These are phyloP conservation scores for Tolypocladium inflatum DNA, from an alignment of 2,329 filamentous ascomycete genomes.

Conservation along the genomic window DNA sequence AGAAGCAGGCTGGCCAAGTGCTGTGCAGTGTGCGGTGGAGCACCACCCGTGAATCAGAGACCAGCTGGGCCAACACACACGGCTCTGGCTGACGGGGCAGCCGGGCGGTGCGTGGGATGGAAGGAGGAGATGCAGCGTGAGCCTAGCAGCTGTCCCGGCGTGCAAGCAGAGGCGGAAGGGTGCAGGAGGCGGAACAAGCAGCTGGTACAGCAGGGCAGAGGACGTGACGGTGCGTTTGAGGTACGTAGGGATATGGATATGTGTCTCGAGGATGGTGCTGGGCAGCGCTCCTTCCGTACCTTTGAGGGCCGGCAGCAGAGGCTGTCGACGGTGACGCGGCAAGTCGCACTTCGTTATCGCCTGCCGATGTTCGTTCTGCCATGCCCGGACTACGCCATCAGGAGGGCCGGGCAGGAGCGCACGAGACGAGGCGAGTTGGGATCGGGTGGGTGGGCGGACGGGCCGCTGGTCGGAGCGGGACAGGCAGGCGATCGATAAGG, in stretches of 20 bases:
- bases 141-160: background rate
- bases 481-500: background rate
- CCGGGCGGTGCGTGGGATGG: background rate
- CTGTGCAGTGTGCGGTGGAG: conserved; percentile 1
- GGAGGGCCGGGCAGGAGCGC: conserved; percentile 22
- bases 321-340: conserved; percentile 28
- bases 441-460: background rate
- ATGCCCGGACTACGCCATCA: conserved; percentile 57
- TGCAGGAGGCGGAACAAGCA: background rate
- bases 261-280: background rate
- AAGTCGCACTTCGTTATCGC: conserved; percentile 48
- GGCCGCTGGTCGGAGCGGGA: background rate
- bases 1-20: background rate
- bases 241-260: background rate
- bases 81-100: background rate
- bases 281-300: conserved; percentile 7
- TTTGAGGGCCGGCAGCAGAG: conserved; percentile 16
- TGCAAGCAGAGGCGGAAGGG: background rate
- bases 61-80: background rate
- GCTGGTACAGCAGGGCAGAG: background rate
- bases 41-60: conserved; percentile 2
- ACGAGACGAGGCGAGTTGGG: conserved; percentile 4
- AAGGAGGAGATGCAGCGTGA: background rate
- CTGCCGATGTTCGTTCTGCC: conserved; percentile 52
- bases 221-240: background rate